Percentiles rank a stretch among this genome's conserved stretches.
Conservation (phyloP, 768 basidiomycete species). For the Leccinum incarnatum region DNA sequence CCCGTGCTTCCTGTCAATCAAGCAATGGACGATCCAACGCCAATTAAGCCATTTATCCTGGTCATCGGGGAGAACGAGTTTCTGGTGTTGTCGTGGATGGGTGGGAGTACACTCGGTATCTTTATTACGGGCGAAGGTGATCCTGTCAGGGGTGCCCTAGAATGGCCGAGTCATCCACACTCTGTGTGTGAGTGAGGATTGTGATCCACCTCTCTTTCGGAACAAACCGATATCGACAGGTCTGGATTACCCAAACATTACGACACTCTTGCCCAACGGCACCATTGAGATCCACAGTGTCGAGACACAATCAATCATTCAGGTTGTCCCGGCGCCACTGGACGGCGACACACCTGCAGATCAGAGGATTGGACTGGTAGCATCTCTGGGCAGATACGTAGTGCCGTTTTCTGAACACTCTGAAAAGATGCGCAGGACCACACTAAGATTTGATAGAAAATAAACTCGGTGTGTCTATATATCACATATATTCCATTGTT, state of each 20-base stretch:
- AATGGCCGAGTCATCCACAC: conserved; percentile 79
- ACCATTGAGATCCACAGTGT: conserved; percentile 81
- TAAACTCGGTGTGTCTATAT: conserved; percentile 27
- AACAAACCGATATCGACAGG: conserved; percentile 39
- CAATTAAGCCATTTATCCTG: conserved; percentile 67
- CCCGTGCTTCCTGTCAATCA: conserved; percentile 81
- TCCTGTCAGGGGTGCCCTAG: conserved; percentile 84
- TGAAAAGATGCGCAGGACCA: conserved; percentile 38
- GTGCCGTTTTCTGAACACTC: conserved; percentile 41
- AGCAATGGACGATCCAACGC: conserved; percentile 40
- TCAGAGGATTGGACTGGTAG: conserved; percentile 27
- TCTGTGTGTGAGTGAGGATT: conserved; percentile 59
- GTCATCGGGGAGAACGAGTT: conserved; percentile 80
- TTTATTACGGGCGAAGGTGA: conserved; percentile 85
- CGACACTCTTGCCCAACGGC: conserved; percentile 73
- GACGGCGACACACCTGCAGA: conserved; percentile 25
- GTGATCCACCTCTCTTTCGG: not conserved
- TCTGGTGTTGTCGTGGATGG: conserved; percentile 83
- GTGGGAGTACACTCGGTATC: conserved; percentile 74
- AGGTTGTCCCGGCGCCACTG: conserved; percentile 56
- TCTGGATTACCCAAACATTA: conserved; percentile 79
- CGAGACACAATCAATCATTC: conserved; percentile 67
- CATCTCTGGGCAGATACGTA: conserved; percentile 37
- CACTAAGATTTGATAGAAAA: conserved; percentile 27
- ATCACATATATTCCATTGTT: conserved; percentile 12